Conservation (phyloP, 768 basidiomycete genomes). For the Kwoniella mangroviensis region DNA sequence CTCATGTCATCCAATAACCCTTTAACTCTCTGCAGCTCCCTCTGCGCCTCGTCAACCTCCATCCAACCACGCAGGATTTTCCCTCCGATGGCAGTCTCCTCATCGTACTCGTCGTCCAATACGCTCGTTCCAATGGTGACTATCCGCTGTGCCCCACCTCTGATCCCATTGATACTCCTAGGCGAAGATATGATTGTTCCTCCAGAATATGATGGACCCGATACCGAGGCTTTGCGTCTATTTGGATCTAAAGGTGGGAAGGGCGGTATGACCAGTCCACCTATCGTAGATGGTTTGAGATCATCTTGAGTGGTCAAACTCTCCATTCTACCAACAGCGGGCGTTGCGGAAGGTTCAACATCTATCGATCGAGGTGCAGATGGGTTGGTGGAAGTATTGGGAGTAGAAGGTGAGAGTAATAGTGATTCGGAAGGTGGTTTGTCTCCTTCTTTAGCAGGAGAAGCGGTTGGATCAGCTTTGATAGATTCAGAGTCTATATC, state of each 20-base stretch:
- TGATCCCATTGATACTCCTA: constrained; percentile 20
- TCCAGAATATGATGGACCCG: constrained; percentile 8
- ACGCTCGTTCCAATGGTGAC: constrained; percentile 12
- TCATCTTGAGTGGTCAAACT: constrained; percentile 19
- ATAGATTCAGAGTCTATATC: not conserved
- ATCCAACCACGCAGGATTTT: constrained; percentile 50
- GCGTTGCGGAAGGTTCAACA: constrained; percentile 26
- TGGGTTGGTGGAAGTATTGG: constrained; percentile 14
- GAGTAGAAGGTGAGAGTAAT: constrained; percentile 30
- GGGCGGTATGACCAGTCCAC: constrained; percentile 54
- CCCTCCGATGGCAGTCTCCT: constrained; percentile 56
- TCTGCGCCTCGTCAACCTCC: constrained; percentile 47
- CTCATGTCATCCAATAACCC: constrained; percentile 51
- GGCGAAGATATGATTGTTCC: constrained; percentile 6
- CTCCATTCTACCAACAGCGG: constrained; percentile 13
- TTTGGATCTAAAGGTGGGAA: constrained; percentile 49
- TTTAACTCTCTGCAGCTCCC: constrained; percentile 43
- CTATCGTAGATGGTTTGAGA: constrained; percentile 46
- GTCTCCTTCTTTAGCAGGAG: constrained; percentile 10
- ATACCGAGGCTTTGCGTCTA: constrained; percentile 21
- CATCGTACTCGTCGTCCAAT: constrained; percentile 42
- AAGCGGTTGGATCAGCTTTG: constrained; percentile 9
- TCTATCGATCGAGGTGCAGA: constrained; percentile 18
- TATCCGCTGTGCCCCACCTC: constrained; percentile 6
- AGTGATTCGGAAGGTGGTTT: constrained; percentile 33